Evolutionary conservation across 352 stramenopile species (phyloP), one percentile per base, ranked within the genome.

Genomic region (Phytophthora rubi): DNA sequence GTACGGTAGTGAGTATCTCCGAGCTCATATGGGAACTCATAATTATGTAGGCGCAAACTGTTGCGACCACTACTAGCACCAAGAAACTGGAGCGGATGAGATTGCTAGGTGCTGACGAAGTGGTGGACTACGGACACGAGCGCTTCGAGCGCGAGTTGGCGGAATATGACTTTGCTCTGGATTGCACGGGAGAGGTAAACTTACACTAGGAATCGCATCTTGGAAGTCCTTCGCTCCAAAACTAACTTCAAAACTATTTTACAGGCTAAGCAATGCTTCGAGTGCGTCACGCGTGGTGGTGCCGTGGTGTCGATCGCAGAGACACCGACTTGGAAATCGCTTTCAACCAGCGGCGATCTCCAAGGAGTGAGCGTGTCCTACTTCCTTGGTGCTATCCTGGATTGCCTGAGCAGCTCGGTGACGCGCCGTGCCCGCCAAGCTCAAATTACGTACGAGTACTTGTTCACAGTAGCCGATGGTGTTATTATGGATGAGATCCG

Each of bases 151-250:
- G 71, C 15, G 81, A 91, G 28, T 62, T 93, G 18, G 75, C 74
- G 37, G 87, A 92, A 55, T 92, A 89, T 62, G 87, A 95, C 64
- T 91, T 91, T 57, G 84, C 85, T 30, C 54, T 95, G 26, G 87
- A 95, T 61, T 92, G 82, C 73, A 93, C 87, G 1, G 81, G 69
- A 53, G 87, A 95, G 76, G 86, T 91, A 21, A 21, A 21, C 18
- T 21, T 21, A 42, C 35, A 6, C 35, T 42, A 42, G 9, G 35
- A 42, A 42, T 10, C 33, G 33, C 33, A 15, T 9, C 33, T 15
- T 4, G 13, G 33, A 6, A 42, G 35, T 42, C 9, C 10, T 42
- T 42, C 9, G 35, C 33, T 12, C 33, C 33, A 39, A 12, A 18
- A 47, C 39, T 47, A 47, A 47, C 13, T 18, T 47, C 2, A 6